These are phyloP conservation scores for Eucalyptus urophylla DNA, from an alignment of 345 rosid species.

Conservation along the genomic window DNA sequence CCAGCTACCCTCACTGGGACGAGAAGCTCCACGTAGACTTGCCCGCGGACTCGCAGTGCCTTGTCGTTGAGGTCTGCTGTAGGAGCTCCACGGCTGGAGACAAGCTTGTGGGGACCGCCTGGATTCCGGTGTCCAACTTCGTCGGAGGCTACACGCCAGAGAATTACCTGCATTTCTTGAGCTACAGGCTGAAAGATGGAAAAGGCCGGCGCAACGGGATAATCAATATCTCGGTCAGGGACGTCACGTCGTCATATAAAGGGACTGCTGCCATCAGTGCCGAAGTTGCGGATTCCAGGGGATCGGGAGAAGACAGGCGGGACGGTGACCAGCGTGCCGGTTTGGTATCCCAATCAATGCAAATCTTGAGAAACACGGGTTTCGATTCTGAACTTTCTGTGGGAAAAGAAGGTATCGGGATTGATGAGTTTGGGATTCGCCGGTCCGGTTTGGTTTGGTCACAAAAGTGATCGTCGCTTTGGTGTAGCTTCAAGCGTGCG, in stretches of 20 bases:
- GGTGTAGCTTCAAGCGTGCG: background rate
- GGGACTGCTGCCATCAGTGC: background rate
- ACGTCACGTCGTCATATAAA: background rate
- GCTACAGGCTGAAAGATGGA: background rate
- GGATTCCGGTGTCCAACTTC: constrained; percentile 1
- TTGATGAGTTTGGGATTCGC: background rate
- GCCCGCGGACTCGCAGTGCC: background rate
- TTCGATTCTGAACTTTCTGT: background rate
- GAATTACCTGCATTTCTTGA: background rate
- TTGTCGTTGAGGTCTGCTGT: constrained; percentile 2
- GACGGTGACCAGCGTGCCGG: background rate
- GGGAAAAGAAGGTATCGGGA: background rate
- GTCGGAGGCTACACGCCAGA: constrained; percentile 1
- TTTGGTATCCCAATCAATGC: background rate
- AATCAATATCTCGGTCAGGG: background rate
- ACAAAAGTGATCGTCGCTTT: background rate
- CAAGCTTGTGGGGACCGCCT: background rate
- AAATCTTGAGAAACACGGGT: background rate
- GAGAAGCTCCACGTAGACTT: constrained; percentile 1
- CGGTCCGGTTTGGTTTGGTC: background rate
- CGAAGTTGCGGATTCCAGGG: background rate
- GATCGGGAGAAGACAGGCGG: background rate
- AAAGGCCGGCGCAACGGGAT: background rate
- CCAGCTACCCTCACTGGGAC: background rate
- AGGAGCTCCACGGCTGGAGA: background rate